phyloP scores from a whole-genome alignment of 2,329 filamentous ascomycete species.

The Xylariales sp. region DNA sequence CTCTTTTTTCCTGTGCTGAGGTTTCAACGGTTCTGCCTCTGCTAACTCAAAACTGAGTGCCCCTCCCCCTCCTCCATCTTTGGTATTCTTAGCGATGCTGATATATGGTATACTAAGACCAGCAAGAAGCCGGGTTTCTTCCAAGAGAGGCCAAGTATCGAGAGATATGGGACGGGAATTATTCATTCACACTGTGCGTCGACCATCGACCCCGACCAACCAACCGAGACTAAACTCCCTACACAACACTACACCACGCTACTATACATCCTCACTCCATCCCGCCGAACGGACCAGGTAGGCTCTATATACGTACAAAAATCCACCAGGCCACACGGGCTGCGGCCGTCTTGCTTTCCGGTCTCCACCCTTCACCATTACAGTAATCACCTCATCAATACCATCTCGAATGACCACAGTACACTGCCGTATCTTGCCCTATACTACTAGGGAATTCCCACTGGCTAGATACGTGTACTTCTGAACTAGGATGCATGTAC shows the following conservation, averaged over 20 bases:
- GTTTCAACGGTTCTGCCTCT: neutral
- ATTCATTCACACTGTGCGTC: slow-evolving; percentile 14
- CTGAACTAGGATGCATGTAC: slow-evolving; percentile 18
- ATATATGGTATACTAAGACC: neutral
- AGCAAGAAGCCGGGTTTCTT: neutral
- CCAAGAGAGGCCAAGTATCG: neutral
- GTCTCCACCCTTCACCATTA: slow-evolving; percentile 36
- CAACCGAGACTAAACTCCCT: slow-evolving; percentile 25
- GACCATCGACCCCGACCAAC: slow-evolving; percentile 19
- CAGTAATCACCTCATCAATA: slow-evolving; percentile 37
- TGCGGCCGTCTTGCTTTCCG: slow-evolving; percentile 40
- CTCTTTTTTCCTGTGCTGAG: neutral
- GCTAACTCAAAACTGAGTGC: neutral
- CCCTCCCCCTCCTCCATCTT: neutral
- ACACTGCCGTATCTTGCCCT: slow-evolving; percentile 17
- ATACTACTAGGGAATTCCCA: slow-evolving; percentile 18
- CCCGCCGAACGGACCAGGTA: slow-evolving; percentile 12
- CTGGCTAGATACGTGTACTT: slow-evolving; percentile 24
- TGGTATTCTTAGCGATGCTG: neutral
- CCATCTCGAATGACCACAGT: slow-evolving; percentile 9
- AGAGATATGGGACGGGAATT: neutral
- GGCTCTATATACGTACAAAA: slow-evolving; percentile 17
- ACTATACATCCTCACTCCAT: slow-evolving; percentile 3
- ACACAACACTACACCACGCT: too few species aligned
- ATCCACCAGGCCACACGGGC: slow-evolving; percentile 39